Evolutionary conservation across 2,329 filamentous ascomycete genomes (phyloP).

Genomic region (Seiridium cupressi): DNA sequence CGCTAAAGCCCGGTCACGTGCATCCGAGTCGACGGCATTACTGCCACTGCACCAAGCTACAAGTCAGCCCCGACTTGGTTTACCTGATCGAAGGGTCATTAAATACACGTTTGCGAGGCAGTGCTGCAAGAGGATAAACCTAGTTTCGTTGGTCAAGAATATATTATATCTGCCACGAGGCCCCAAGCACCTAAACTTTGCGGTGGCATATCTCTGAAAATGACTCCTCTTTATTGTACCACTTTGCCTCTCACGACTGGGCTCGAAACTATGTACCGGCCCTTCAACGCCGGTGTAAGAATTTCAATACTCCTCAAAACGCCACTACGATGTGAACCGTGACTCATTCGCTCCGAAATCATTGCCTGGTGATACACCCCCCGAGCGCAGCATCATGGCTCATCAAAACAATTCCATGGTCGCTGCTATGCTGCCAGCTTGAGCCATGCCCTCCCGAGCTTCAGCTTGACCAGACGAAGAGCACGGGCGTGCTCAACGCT

Average conservation of each 20-base stretch:
- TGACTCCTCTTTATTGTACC: not conserved
- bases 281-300: conserved; percentile 10
- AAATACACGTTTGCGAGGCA: too few species aligned
- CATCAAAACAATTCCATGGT: conserved; percentile 3
- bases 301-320: conserved; percentile 10
- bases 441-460: not conserved
- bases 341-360: conserved; percentile 7
- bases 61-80: too few species aligned
- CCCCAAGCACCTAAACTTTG: not conserved
- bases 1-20: not conserved
- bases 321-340: conserved; percentile 6
- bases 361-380: conserved; percentile 8
- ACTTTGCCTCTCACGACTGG: not conserved
- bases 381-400: conserved; percentile 9
- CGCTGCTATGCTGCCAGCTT: not conserved
- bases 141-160: too few species aligned
- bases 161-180: too few species aligned
- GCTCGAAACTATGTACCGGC: conserved; percentile 2
- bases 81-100: too few species aligned
- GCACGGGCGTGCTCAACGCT: too few species aligned
- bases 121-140: too few species aligned
- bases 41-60: too few species aligned
- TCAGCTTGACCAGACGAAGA: too few species aligned
- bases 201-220: not conserved
- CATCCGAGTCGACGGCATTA: too few species aligned